phyloP scores from a whole-genome alignment of 140 eudicot species.

The Stevia rebaudiana region DNA sequence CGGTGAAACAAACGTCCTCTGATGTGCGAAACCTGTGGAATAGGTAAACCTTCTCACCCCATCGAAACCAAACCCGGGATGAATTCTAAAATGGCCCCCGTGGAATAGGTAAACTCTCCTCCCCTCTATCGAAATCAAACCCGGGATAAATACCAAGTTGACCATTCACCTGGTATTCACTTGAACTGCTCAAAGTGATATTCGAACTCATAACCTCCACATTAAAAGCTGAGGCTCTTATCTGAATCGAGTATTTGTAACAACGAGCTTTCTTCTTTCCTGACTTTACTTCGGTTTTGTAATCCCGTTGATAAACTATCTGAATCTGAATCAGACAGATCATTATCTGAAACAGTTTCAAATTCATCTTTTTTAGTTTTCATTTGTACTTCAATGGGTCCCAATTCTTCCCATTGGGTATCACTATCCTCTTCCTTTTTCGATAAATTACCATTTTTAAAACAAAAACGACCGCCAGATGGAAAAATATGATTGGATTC shows the following conservation, averaged over 20 bases:
- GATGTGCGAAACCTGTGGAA: too few species aligned
- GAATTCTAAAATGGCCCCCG: too few species aligned
- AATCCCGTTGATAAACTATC: constrained; percentile 28
- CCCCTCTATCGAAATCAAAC: too few species aligned
- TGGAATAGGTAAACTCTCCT: too few species aligned
- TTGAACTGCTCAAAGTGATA: too few species aligned
- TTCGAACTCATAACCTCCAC: too few species aligned
- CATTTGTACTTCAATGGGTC: constrained; percentile 45
- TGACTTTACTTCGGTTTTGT: constrained; percentile 19
- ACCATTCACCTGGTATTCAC: too few species aligned
- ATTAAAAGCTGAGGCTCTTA: too few species aligned
- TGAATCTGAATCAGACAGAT: constrained; percentile 56
- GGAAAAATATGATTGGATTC: constrained; percentile 39
- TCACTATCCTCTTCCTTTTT: constrained; percentile 33
- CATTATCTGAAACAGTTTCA: constrained; percentile 45
- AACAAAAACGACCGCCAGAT: constrained; percentile 2
- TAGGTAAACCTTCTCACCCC: too few species aligned
- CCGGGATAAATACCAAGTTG: too few species aligned
- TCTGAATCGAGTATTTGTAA: constrained; percentile 62
- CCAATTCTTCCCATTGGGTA: constrained; percentile 83
- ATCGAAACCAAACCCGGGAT: too few species aligned
- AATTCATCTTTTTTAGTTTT: constrained; percentile 31
- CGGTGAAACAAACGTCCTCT: too few species aligned
- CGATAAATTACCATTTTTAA: not conserved
- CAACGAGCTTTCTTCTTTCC: constrained; percentile 45